Percentiles rank a stretch among this genome's conserved stretches.
Conservation (phyloP, 148 eudicot species). For the Bassia scoparia region DNA sequence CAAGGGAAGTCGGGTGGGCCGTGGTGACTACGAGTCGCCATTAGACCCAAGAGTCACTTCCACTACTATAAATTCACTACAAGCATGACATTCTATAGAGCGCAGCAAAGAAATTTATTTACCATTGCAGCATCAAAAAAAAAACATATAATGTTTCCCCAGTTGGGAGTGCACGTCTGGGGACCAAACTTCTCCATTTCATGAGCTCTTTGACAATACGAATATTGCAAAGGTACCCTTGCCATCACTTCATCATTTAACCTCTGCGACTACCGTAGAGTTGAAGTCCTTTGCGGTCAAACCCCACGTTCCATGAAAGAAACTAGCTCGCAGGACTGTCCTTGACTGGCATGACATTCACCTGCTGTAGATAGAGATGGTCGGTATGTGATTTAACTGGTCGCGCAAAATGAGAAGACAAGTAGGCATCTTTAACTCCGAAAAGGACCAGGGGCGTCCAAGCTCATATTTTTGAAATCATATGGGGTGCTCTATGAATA, state of each 20-base stretch:
- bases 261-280: conserved; percentile 98
- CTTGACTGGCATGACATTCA: conserved; percentile 80
- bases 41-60: neutral
- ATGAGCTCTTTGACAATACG: conserved; percentile 83
- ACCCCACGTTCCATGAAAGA: conserved; percentile 81
- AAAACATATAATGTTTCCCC: conserved; percentile 75
- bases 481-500: conserved; percentile 91
- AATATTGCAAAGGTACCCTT: conserved; percentile 94
- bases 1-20: too few relatives aligned
- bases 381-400: conserved; percentile 96
- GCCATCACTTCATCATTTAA: conserved; percentile 93
- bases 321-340: conserved; percentile 92
- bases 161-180: conserved; percentile 81
- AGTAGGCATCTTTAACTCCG: conserved; percentile 86
- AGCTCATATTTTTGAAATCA: conserved; percentile 82
- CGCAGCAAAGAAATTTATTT: neutral
- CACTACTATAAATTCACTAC: neutral
- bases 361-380: conserved; percentile 97
- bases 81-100: neutral
- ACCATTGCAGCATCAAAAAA: conserved; percentile 92
- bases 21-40: too few relatives aligned
- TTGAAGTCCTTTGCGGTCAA: conserved; percentile 80
- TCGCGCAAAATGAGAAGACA: conserved; percentile 89
- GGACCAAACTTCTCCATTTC: conserved; percentile 96
- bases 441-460: conserved; percentile 90